Percentiles rank a stretch among this genome's conserved stretches.
Evolutionary conservation across 371 early-diverging fungal species (phyloP).

Genomic region (Mucor piriformis): DNA sequence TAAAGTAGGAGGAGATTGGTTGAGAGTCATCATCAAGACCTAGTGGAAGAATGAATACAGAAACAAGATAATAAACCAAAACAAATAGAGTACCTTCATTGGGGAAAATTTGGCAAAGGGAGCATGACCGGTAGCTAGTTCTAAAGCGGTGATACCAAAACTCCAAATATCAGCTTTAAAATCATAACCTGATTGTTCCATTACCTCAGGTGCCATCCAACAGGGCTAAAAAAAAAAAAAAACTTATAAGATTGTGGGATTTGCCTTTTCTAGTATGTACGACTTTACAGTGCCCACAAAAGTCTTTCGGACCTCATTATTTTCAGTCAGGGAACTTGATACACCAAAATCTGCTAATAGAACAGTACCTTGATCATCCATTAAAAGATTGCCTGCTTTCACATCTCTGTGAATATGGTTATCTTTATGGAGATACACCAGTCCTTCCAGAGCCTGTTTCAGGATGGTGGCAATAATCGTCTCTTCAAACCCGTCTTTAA

Average conservation of each 20-base stretch:
- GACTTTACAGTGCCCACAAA: slow-evolving; percentile 47
- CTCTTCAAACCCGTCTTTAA: slow-evolving; percentile 84
- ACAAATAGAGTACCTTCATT: slow-evolving; percentile 56
- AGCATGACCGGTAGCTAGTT: slow-evolving; percentile 87
- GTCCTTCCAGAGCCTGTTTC: slow-evolving; percentile 79
- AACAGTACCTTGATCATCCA: slow-evolving; percentile 80
- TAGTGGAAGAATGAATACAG: not conserved
- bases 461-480: slow-evolving; percentile 77
- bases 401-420: slow-evolving; percentile 90
- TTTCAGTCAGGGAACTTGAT: slow-evolving; percentile 73
- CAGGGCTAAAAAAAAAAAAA: slow-evolving; percentile 54
- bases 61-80: not conserved
- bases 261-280: not conserved
- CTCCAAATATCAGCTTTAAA: slow-evolving; percentile 92
- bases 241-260: not conserved
- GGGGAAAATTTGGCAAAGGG: slow-evolving; percentile 90
- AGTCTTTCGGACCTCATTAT: slow-evolving; percentile 79
- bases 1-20: slow-evolving; percentile 84
- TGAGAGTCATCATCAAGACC: slow-evolving; percentile 81
- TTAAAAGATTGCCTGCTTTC: slow-evolving; percentile 84
- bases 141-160: slow-evolving; percentile 88
- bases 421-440: slow-evolving; percentile 84
- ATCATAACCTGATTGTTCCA: slow-evolving; percentile 79
- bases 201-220: slow-evolving; percentile 89
- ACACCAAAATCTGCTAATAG: slow-evolving; percentile 92